phyloP scores from a whole-genome alignment of 768 basidiomycete species.

The Mycena haematopus region DNA sequence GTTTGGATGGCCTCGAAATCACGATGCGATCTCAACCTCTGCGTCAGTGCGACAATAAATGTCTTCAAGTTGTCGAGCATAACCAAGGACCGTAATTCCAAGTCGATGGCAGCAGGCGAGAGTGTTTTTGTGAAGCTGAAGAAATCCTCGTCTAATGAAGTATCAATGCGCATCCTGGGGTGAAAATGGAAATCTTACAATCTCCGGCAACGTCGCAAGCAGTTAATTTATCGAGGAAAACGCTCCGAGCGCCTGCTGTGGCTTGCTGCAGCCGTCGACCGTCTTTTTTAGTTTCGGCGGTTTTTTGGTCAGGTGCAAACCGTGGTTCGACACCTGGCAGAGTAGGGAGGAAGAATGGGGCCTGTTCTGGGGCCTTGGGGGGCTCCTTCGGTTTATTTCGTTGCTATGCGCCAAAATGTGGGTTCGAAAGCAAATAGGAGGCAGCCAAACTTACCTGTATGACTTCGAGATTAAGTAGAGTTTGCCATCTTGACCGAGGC shows the following conservation, averaged over 20 bases:
- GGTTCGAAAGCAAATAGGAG: slow-evolving; percentile 2
- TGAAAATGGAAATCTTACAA: slow-evolving; percentile 58
- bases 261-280: slow-evolving; percentile 61
- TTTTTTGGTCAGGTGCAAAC: slow-evolving; percentile 65
- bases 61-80: slow-evolving; percentile 64
- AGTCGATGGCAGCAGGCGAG: slow-evolving; percentile 89
- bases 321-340: slow-evolving; percentile 86
- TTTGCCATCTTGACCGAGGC: slow-evolving; percentile 95
- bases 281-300: slow-evolving; percentile 46
- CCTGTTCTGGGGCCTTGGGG: slow-evolving; percentile 93
- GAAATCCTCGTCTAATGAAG: slow-evolving; percentile 72
- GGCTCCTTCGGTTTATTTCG: slow-evolving; percentile 97
- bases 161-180: not conserved
- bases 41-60: slow-evolving; percentile 79
- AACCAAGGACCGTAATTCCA: slow-evolving; percentile 84
- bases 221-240: slow-evolving; percentile 71
- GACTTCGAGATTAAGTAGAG: slow-evolving; percentile 93
- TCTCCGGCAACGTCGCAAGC: slow-evolving; percentile 62
- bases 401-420: slow-evolving; percentile 56
- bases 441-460: slow-evolving; percentile 68
- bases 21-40: slow-evolving; percentile 74
- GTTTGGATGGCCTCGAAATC: slow-evolving; percentile 98
- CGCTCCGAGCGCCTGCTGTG: slow-evolving; percentile 61
- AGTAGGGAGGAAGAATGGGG: slow-evolving; percentile 97
- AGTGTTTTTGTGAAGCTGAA: slow-evolving; percentile 86